Evolutionary conservation across 495 filamentous ascomycete genomes (phyloP), one percentile per base, ranked within the genome.

Genomic region (Talaromyces trachyspermus): DNA sequence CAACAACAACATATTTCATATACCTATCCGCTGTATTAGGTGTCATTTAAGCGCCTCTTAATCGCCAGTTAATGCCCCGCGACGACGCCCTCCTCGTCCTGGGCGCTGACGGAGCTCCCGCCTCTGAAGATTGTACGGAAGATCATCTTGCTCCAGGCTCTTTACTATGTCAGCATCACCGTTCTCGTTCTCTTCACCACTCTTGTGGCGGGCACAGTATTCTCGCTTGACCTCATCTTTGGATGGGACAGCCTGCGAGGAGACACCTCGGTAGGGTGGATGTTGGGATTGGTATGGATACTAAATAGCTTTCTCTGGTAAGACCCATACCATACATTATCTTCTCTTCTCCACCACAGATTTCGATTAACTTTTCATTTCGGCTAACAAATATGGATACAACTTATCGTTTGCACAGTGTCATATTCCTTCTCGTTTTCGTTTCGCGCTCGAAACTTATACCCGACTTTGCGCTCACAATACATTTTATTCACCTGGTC

Each of bases 261-360:
- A 29, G 94, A 97, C 69, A 95, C 85, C 4, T 89, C 89, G 5
- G 77, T 88, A 29, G 92, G 92, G 35, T 99, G 91, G 91, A 85
- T 90, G 62, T 56, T 94, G 53, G 88, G 86, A 3, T 71, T 95
- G 47, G 81, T 95, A 9, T 95, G 89, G 89, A 58, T 95, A 61
- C 64, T 95, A 55, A 84, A 85, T 57, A 80, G 81, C 43, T 67
- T 86, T 10, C 66, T 88, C 48, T 80, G 83, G 91, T 96, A 62
- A 32, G 80, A 80, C 4, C 17, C 5, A 17, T 18, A 15, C 43
- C 11, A 23, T 15, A 18, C 46, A 19, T 38, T 43, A 9, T 24
- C 36, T 7, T 29, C 33, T n/a, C 15, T 5, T 32, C 11, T 20
- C 53, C 54, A 51, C 54, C 14, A 22, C 8, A 12, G 0, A 7